Base-by-base conservation (phyloP, 2,329 filamentous ascomycete species). In the Escovopsis sp. region DNA sequence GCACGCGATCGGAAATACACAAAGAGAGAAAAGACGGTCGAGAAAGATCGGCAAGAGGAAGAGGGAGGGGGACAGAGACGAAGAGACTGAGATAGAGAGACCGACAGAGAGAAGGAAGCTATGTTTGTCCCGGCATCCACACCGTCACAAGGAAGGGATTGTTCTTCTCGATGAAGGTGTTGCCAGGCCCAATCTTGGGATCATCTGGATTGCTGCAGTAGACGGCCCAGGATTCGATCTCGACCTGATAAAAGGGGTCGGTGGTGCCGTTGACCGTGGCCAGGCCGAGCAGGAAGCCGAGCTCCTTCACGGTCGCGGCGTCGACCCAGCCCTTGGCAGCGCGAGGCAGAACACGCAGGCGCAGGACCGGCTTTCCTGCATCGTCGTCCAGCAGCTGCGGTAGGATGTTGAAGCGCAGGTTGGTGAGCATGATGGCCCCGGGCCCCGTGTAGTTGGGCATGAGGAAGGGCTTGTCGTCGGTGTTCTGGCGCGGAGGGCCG, bases 351-450 rank as follows among this genome's bases (percentile, higher is more conserved):
- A 39, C 3, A 8, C 37, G 37, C n/a, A 39, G 33, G 2, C 29
- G 33, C 28, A 39, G 25, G 13, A 37, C 35, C 8, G 30, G 16
- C n/a, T 31, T 5, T 4, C 21, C 21, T 13, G 11, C 13, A 10
- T 19, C 28, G 23, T 21, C 31, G 23, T 27, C 23, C 8, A 27
- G 4, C 9, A 34, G 12, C 4, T 14, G 18, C 6, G 32, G 32
- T 8, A 34, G 15, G n/a, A 43, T 33, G 35, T 43, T 43, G 41
- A 43, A 43, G 14, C 41, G 39, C n/a, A 43, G 32, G 16, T 43
- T 41, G 23, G 15, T 37, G 21, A 43, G 31, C 39, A 43, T 41
- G n/a, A 19, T 19, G 4, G 41, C 30, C 3, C 39, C 41, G 3
- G 39, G 37, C 7, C 41, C 41, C 5, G 9, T 17, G 29, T 43